Conservation (phyloP, 208 protist species). For the Balamuthia mandrillaris region DNA sequence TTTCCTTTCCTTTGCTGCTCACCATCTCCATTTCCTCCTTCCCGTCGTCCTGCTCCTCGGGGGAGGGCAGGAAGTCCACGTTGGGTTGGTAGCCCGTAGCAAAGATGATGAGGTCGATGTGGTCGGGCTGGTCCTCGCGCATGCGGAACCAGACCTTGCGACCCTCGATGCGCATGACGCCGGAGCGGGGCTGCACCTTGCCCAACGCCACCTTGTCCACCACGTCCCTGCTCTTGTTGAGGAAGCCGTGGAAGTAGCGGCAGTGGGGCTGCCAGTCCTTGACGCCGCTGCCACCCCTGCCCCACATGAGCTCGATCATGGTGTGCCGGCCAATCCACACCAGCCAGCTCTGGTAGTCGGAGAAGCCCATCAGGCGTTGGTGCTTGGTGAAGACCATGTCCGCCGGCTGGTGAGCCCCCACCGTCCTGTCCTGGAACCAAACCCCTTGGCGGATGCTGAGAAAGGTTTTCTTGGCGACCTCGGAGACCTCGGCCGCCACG, state of each 20-base stretch:
- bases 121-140: background rate
- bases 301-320: slow-evolving; percentile 35
- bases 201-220: slow-evolving; percentile 9
- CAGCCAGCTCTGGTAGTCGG: slow-evolving; percentile 31
- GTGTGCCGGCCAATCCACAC: background rate
- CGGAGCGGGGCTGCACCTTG: background rate
- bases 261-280: slow-evolving; percentile 30
- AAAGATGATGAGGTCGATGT: slow-evolving; percentile 36
- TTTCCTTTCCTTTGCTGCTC: too few species aligned
- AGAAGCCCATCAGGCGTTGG: slow-evolving; percentile 8
- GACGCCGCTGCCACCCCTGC: slow-evolving; percentile 30
- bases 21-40: too few species aligned
- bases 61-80: slow-evolving; percentile 22
- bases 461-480: background rate
- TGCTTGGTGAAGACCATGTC: slow-evolving; percentile 37
- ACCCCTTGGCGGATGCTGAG: slow-evolving; percentile 6
- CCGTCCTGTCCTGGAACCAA: slow-evolving; percentile 29
- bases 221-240: slow-evolving; percentile 34
- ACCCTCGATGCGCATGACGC: background rate
- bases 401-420: slow-evolving; percentile 7
- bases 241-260: slow-evolving; percentile 32
- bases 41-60: too few species aligned
- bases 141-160: background rate
- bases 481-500: slow-evolving; percentile 11
- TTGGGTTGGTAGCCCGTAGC: slow-evolving; percentile 30